Conservation (phyloP, 1,284 basidiomycete species). For the Sporisorium reilianum region DNA sequence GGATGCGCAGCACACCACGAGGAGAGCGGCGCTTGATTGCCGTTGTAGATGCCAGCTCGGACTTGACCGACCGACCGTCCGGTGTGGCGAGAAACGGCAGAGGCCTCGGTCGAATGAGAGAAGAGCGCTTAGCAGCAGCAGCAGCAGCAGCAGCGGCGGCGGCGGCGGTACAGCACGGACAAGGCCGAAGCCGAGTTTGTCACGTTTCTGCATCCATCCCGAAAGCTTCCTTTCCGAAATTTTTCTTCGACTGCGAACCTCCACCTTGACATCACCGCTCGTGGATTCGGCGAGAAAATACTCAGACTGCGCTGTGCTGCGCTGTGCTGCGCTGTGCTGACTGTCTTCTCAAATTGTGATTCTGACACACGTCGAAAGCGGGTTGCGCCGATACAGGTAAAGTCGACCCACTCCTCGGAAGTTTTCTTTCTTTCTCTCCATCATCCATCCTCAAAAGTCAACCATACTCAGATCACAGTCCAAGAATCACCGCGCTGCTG, state of each 20-base stretch:
- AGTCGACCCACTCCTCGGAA: background rate
- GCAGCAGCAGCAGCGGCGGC: too few species aligned
- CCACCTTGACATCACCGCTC: too few species aligned
- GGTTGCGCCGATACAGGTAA: background rate
- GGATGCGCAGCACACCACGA: background rate
- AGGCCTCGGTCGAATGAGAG: background rate
- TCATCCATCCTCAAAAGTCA: background rate
- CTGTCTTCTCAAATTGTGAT: background rate
- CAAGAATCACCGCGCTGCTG: too few species aligned
- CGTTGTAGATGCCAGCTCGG: too few species aligned
- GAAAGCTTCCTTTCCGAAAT: background rate
- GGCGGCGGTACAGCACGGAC: background rate
- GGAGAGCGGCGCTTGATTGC: too few species aligned
- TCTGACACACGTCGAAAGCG: background rate
- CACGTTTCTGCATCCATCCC: background rate
- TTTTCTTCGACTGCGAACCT: background rate
- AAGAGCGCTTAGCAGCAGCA: too few species aligned
- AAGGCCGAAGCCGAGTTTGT: background rate
- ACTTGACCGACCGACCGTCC: background rate
- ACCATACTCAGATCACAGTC: too few species aligned
- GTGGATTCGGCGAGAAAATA: too few species aligned
- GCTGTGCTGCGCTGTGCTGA: background rate
- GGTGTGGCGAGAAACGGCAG: background rate
- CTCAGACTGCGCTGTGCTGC: too few species aligned
- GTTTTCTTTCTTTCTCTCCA: background rate